phyloP scores from a whole-genome alignment of 768 basidiomycete genomes.

The Lepiota subincarnata region DNA sequence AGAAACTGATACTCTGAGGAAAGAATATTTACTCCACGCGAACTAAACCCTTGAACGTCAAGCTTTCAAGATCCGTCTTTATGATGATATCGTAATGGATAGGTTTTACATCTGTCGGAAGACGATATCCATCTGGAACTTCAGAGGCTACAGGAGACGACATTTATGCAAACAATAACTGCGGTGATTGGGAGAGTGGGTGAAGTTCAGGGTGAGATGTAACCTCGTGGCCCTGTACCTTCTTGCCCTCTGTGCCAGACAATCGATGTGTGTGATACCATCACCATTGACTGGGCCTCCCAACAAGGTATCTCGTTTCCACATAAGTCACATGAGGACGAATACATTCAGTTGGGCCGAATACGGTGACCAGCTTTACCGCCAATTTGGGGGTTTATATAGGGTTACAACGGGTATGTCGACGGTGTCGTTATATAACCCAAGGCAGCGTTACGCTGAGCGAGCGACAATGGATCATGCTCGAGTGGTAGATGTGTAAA shows the following conservation, averaged over 20 bases:
- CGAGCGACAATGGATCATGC: too few species aligned
- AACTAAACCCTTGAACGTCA: conserved; percentile 73
- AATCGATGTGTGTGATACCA: conserved; percentile 4
- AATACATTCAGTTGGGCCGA: too few species aligned
- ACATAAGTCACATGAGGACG: conserved; percentile 2
- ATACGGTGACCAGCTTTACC: too few species aligned
- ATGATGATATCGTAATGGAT: conserved; percentile 76
- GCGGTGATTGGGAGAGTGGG: neutral
- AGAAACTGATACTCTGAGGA: neutral
- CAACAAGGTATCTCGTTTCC: neutral
- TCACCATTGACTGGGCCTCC: too few species aligned
- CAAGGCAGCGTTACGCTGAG: too few species aligned
- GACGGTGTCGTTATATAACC: too few species aligned
- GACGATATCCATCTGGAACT: conserved; percentile 44
- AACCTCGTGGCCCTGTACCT: neutral
- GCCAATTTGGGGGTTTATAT: too few species aligned
- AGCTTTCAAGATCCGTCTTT: conserved; percentile 76
- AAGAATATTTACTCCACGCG: conserved; percentile 53
- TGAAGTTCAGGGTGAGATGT: conserved; percentile 1
- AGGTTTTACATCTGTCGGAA: conserved; percentile 64
- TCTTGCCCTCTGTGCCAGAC: conserved; percentile 1
- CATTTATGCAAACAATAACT: conserved; percentile 18
- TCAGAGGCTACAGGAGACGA: conserved; percentile 19
- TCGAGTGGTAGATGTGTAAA: too few species aligned
- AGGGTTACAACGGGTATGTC: too few species aligned